Conservation (phyloP, 192 early-diverging fungal genomes). For the Linnemannia zychae region DNA sequence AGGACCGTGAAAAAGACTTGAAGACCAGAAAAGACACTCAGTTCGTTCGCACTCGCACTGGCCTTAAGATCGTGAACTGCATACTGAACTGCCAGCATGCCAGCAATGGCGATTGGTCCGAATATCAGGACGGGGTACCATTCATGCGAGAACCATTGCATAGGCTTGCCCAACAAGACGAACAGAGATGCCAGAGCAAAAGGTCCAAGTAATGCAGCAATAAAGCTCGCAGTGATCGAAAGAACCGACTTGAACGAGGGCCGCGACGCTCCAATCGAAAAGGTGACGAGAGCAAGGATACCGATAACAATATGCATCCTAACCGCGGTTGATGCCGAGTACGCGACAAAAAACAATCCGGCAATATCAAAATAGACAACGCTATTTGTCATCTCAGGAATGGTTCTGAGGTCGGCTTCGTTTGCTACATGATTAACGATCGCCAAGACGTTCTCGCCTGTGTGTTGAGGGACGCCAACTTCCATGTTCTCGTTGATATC, state of each 20-base stretch:
- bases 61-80: slow-evolving; percentile 22
- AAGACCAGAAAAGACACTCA: slow-evolving; percentile 13
- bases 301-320: slow-evolving; percentile 60
- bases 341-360: slow-evolving; percentile 68
- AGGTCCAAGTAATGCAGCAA: slow-evolving; percentile 33
- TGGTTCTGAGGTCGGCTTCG: slow-evolving; percentile 56
- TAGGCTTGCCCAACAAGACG: slow-evolving; percentile 28
- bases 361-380: slow-evolving; percentile 75
- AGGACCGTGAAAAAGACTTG: slow-evolving; percentile 29
- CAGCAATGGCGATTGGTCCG: slow-evolving; percentile 59
- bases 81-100: slow-evolving; percentile 57
- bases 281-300: slow-evolving; percentile 32
- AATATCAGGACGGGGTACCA: slow-evolving; percentile 66
- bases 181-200: slow-evolving; percentile 21
- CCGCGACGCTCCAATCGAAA: slow-evolving; percentile 17
- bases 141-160: slow-evolving; percentile 74
- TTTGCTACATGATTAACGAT: slow-evolving; percentile 63
- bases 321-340: slow-evolving; percentile 62
- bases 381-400: slow-evolving; percentile 60
- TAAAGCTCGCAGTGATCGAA: slow-evolving; percentile 35
- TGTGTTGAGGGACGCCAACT: slow-evolving; percentile 73
- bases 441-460: slow-evolving; percentile 75
- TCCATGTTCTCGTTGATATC: slow-evolving; percentile 68
- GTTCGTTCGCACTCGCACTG: not conserved
- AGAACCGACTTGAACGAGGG: slow-evolving; percentile 15